Evolutionary conservation across 2,329 filamentous ascomycete genomes (phyloP).

Genomic region (Chaetomiaceae sp.): DNA sequence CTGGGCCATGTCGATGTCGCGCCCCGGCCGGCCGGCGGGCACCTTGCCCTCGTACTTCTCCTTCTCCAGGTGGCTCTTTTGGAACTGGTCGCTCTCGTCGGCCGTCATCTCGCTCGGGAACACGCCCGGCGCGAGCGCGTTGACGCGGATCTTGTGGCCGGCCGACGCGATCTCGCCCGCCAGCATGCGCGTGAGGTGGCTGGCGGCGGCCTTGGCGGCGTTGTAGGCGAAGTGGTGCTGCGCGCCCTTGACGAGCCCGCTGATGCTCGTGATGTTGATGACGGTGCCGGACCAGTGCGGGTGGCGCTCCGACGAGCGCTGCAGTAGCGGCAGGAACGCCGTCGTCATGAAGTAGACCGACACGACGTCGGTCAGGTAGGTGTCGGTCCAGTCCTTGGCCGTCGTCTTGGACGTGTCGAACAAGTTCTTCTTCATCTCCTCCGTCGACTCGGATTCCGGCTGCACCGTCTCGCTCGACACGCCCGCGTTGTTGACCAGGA

Average conservation of each 20-base stretch:
- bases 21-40: constrained; percentile 41
- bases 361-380: constrained; percentile 71
- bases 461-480: constrained; percentile 51
- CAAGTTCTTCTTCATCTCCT: constrained; percentile 51
- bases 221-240: constrained; percentile 64
- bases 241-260: constrained; percentile 55
- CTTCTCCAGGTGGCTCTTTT: constrained; percentile 54
- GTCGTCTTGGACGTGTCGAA: constrained; percentile 57
- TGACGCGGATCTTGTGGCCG: constrained; percentile 58
- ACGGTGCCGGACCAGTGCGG: constrained; percentile 51
- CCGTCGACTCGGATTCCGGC: constrained; percentile 46
- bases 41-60: constrained; percentile 53
- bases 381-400: constrained; percentile 64
- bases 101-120: constrained; percentile 68
- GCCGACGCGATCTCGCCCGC: constrained; percentile 54
- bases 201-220: constrained; percentile 56
- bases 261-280: constrained; percentile 63
- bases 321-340: constrained; percentile 56
- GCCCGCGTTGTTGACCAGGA: constrained; percentile 65
- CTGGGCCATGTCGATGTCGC: constrained; percentile 53
- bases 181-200: constrained; percentile 59
- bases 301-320: constrained; percentile 40
- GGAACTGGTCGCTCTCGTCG: constrained; percentile 37
- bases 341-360: constrained; percentile 60
- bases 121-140: constrained; percentile 68